Evolutionary conservation across 371 early-diverging fungal species (phyloP).

Genomic region (Dinochytrium kinnereticum): DNA sequence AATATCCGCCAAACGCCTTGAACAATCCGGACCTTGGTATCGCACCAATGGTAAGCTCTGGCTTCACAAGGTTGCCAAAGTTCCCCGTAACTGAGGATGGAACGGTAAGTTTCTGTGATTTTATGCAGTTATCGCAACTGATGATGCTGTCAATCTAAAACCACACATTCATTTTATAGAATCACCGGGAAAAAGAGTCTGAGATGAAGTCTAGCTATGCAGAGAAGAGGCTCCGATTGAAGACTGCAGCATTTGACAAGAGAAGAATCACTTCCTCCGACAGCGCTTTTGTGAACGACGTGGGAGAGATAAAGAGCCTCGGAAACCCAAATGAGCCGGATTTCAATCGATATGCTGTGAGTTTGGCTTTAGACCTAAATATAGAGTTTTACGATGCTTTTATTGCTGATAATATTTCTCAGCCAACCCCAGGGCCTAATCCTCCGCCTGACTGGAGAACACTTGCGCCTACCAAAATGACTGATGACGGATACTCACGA

Average conservation of each 20-base stretch:
- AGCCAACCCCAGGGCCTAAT: slow-evolving; percentile 1
- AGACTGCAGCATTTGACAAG: slow-evolving; percentile 32
- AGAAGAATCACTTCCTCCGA: slow-evolving; percentile 32
- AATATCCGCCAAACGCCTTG: slow-evolving; percentile 11
- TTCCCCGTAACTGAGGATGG: slow-evolving; percentile 44
- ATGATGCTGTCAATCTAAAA: neutral
- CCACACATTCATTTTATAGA: neutral
- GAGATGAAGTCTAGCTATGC: slow-evolving; percentile 42
- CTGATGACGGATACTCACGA: slow-evolving; percentile 45
- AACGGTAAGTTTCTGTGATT: slow-evolving; percentile 18
- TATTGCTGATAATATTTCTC: neutral
- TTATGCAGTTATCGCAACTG: slow-evolving; percentile 4
- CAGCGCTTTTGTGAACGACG: slow-evolving; percentile 41
- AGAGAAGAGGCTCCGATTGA: slow-evolving; percentile 32
- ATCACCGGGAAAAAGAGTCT: slow-evolving; percentile 27
- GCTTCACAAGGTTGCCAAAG: slow-evolving; percentile 44
- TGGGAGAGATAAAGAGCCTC: slow-evolving; percentile 31
- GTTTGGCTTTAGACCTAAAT: neutral
- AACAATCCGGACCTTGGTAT: slow-evolving; percentile 28
- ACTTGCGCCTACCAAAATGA: slow-evolving; percentile 31
- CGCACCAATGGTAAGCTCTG: slow-evolving; percentile 36
- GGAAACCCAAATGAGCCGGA: slow-evolving; percentile 21
- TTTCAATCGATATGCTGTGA: neutral
- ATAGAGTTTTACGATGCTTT: neutral
- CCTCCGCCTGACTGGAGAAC: slow-evolving; percentile 15